Evolutionary conservation across 176 grass and related monocot species (phyloP).

Genomic region (Raddia guianensis): DNA sequence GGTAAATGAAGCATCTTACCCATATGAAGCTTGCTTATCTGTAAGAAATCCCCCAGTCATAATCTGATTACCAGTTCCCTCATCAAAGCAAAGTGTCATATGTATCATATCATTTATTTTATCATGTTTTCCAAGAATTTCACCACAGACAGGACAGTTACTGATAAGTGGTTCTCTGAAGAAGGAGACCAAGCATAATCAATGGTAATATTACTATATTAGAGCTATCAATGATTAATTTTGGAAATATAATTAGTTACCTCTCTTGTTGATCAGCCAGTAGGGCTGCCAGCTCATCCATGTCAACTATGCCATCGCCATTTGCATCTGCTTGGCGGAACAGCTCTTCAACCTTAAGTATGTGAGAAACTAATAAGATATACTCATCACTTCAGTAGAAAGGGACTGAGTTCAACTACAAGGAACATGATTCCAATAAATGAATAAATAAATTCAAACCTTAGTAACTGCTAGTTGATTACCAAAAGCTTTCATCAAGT

Average conservation of each 20-base stretch:
- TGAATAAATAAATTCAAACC: slow-evolving; percentile 45
- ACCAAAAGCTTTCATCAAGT: slow-evolving; percentile 93
- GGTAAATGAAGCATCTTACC: slow-evolving; percentile 54
- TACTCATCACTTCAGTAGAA: slow-evolving; percentile 18
- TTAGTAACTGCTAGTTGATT: slow-evolving; percentile 69
- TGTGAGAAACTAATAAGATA: slow-evolving; percentile 35
- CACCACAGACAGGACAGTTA: slow-evolving; percentile 94
- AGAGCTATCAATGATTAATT: not conserved
- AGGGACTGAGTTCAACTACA: not conserved
- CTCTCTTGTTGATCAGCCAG: slow-evolving; percentile 84
- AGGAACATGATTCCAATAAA: slow-evolving; percentile 29
- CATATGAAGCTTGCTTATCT: slow-evolving; percentile 92
- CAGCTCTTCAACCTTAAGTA: slow-evolving; percentile 76
- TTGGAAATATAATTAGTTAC: slow-evolving; percentile 53
- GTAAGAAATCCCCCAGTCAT: slow-evolving; percentile 98
- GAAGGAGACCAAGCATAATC: slow-evolving; percentile 25
- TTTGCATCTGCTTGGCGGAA: slow-evolving; percentile 89
- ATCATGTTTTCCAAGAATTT: slow-evolving; percentile 82
- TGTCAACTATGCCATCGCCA: slow-evolving; percentile 89
- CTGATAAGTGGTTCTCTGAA: slow-evolving; percentile 96
- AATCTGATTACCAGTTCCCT: slow-evolving; percentile 94
- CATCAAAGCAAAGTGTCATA: slow-evolving; percentile 98
- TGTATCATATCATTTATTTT: slow-evolving; percentile 99
- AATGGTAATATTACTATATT: slow-evolving; percentile 16
- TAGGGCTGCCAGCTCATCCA: slow-evolving; percentile 83